phyloP scores from a whole-genome alignment of 75 land plant species.

The Picea glauca region DNA sequence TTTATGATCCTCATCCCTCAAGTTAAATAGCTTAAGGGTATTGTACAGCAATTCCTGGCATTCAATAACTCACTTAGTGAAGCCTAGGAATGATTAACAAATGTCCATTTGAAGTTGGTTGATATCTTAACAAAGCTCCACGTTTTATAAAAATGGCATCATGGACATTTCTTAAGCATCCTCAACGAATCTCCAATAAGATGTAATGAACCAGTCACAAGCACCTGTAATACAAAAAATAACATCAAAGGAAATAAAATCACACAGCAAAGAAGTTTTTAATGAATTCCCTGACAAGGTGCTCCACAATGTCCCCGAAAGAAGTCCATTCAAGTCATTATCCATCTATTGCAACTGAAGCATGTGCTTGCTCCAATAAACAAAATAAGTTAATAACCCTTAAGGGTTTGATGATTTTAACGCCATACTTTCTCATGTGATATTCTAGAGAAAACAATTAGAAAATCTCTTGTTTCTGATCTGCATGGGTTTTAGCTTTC shows the following conservation, averaged over 20 bases:
- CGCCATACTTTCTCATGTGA: not conserved
- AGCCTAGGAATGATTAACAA: not conserved
- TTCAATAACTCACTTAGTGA: not conserved
- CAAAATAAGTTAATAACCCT: not conserved
- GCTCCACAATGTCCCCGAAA: no score
- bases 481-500: not conserved
- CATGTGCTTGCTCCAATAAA: no score
- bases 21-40: not conserved
- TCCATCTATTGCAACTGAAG: no score
- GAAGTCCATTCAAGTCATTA: no score
- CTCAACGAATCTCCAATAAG: constrained; percentile 81
- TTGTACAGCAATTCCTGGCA: not conserved
- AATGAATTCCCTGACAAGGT: not conserved
- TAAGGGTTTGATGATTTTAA: not conserved
- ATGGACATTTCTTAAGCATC: constrained; percentile 56
- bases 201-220: constrained; percentile 89
- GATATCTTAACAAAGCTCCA: not conserved
- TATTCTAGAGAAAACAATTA: not conserved
- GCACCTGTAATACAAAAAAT: constrained; percentile 47
- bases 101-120: not conserved
- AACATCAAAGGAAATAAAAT: not conserved
- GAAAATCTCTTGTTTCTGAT: not conserved
- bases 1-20: not conserved
- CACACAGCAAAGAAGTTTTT: not conserved
- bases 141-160: not conserved